Evolutionary conservation across 805 yeast genomes (phyloP), one percentile per base, ranked within the genome.

Genomic region (Saturnispora bothae): DNA sequence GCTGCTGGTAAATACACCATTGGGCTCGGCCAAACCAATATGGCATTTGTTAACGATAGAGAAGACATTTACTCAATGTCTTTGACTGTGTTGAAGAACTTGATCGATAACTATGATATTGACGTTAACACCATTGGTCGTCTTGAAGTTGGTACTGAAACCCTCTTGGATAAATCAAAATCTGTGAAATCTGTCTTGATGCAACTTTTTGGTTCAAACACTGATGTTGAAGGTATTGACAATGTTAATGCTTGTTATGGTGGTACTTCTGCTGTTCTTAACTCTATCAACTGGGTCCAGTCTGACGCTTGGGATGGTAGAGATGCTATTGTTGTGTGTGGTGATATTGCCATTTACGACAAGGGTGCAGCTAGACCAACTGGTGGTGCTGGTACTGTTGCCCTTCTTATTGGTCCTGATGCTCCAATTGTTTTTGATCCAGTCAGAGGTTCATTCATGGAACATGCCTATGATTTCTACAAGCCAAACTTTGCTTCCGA

Each of bases 351-450:
- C 56, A 79, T 92, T 50, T 92, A 92, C 65, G 86, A 88, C 53
- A 76, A 88, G 66, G 98, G 98, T 60, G 81, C 94, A 28, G 98
- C 98, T 41, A 81, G 98, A 72, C 98, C 98, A 57, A 92, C 98
- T 38, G 98, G 98, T 62, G 98, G 98, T 68, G 96, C 94, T 39
- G 98, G 98, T 59, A 72, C 94, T 34, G 94, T 89, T 43, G 98
- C 98, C 31, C 53, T 92, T 57, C 76, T 83, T 59, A 83, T 92
- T 53, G 98, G 98, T 36, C 95, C 97, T 38, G 95, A 92, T 58
- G 96, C 98, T 29, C 98, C 98, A 48, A 72, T 92, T 49, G 96
- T 84, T 29, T 78, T 92, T 52, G 97, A 92, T 52, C 65, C 80
- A 32, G 73, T 76, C 43, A 84, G 92, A 66, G 97, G 97, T 47